Evolutionary conservation across 768 basidiomycete species (phyloP).

Genomic region (Ramaria sp.): DNA sequence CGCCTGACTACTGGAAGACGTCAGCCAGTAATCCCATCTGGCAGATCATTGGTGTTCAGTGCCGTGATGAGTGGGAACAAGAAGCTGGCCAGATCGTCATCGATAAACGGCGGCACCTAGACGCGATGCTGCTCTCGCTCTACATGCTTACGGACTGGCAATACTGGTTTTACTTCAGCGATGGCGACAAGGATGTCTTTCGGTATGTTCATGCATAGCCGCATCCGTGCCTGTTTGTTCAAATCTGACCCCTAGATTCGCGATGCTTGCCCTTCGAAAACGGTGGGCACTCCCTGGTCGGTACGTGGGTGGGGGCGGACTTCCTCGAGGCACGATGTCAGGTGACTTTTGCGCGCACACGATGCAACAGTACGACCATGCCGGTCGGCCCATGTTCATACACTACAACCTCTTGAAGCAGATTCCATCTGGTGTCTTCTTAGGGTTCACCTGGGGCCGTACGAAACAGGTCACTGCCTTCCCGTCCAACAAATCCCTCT

Average conservation of each 20-base stretch:
- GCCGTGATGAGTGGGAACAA: no score
- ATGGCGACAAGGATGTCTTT: conserved; percentile 31
- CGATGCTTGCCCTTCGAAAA: conserved; percentile 28
- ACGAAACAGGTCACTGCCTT: conserved; percentile 9
- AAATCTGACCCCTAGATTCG: conserved; percentile 19
- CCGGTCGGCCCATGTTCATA: no score
- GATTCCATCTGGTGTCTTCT: conserved; percentile 14
- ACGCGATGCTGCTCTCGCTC: conserved; percentile 14
- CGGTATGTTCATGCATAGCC: conserved; percentile 9
- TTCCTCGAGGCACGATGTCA: conserved; percentile 20
- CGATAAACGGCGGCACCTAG: conserved; percentile 29
- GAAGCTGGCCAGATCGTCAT: conserved; percentile 35
- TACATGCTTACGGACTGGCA: conserved; percentile 22
- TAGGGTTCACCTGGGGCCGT: conserved; percentile 17
- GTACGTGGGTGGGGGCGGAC: conserved; percentile 25
- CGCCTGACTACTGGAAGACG: conserved; percentile 33
- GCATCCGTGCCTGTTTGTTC: not conserved
- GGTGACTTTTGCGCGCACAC: conserved; percentile 18
- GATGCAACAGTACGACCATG: no score
- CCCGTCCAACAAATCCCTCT: conserved; percentile 2
- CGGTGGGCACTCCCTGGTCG: conserved; percentile 34
- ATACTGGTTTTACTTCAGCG: conserved; percentile 29
- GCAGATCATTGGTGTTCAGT: no score
- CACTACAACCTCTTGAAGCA: no score
- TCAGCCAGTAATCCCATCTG: conserved; percentile 21